Evolutionary conservation across 2,329 filamentous ascomycete genomes (phyloP), one percentile per base, ranked within the genome.

Genomic region (Sporothrix brasiliensis): DNA sequence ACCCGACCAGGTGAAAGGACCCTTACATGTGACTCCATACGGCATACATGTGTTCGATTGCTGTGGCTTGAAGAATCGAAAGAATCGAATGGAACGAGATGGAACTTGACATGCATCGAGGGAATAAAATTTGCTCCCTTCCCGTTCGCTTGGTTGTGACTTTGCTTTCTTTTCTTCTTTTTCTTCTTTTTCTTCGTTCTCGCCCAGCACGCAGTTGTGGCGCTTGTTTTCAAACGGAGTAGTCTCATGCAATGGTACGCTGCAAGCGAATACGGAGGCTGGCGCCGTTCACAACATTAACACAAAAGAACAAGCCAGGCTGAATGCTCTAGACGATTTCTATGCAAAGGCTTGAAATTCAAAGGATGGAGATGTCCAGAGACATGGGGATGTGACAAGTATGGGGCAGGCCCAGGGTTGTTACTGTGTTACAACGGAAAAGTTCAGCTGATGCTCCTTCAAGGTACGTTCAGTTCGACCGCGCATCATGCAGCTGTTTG

Each of bases 231-330:
- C 49, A 53, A 53, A 44, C 41, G 14, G 11, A 44, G 41, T 44
- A 66, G 63, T 53, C 27, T 41, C 47, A 66, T 67, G 63, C 63
- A 67, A 67, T 67, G 63, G 27, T 67, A 67, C 63, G 49, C 63
- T 53, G 63, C 49, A 67, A 53, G 63, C 63, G 63, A 67, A 67
- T 67, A 67, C 11, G 61, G 44, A 50, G 41, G 34, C 19, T 13
- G 10, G 44, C 44, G 58, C 21, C 34, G 14, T 61, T 61, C 56
- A 61, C 56, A n/a, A 61, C 39, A 44, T 30, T 34, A 39, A 63
- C 9, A 14, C 41, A 44, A 5, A 44, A 16, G 47, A 16, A 49
- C 41, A 16, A 13, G 14, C 60, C 21, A 65, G 60, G 60, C 24
- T 4, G 6, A 34, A 34, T 34, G 34, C 34, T 34, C 39, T n/a